Conservation (phyloP, 1,284 basidiomycete genomes). For the Agroathelia rolfsii region DNA sequence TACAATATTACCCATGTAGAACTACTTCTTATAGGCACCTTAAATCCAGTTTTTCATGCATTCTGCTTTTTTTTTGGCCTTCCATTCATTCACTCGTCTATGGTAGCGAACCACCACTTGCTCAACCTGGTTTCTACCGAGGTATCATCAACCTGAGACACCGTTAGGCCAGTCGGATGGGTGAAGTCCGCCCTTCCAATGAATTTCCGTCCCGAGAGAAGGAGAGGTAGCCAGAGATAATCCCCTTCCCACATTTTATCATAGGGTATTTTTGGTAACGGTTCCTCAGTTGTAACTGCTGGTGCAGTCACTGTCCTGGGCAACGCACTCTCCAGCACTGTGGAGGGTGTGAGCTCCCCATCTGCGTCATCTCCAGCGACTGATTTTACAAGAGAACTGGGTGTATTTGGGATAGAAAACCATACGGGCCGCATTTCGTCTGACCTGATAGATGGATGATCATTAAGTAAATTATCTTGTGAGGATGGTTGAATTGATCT, state of each 20-base stretch:
- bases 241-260: slow-evolving; percentile 60
- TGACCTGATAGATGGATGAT: slow-evolving; percentile 27
- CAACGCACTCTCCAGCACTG: slow-evolving; percentile 3
- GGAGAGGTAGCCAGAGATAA: slow-evolving; percentile 47
- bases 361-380: too few species aligned
- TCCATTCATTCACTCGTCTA: too few species aligned
- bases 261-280: slow-evolving; percentile 34
- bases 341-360: too few species aligned
- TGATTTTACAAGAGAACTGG: too few species aligned
- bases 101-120: too few species aligned
- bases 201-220: slow-evolving; percentile 38
- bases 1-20: too few species aligned
- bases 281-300: slow-evolving; percentile 7
- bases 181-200: slow-evolving; percentile 49
- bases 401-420: slow-evolving; percentile 31
- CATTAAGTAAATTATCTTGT: slow-evolving; percentile 2
- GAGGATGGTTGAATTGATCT: slow-evolving; percentile 13
- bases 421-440: slow-evolving; percentile 66
- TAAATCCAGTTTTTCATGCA: too few species aligned
- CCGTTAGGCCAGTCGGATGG: too few species aligned
- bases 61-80: too few species aligned
- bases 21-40: too few species aligned
- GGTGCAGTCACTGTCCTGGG: slow-evolving; percentile 1
- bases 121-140: too few species aligned
- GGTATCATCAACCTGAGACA: too few species aligned